Base-by-base conservation (phyloP, 805 yeast species). In the Candida caryicola region DNA sequence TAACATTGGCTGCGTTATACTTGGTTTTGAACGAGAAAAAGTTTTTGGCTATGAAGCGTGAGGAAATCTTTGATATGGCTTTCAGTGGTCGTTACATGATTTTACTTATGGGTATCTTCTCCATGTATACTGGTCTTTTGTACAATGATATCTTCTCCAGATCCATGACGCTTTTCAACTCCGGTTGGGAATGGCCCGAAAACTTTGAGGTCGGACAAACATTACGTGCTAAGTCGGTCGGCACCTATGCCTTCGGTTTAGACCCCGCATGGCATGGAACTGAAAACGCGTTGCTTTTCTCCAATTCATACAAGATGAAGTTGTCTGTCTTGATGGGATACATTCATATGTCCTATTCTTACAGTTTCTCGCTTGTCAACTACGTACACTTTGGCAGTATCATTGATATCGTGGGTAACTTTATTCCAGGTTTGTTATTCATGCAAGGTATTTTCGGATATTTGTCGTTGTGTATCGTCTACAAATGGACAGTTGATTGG, bases 211-310 rank as follows among this genome's bases (percentile, higher is more conserved):
- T 47, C 19, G 55, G 45, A n/a, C 52, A 55, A 29, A 49, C 69
- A 3, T 57, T 82, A 23, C 55, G 59, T 25, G 88, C 80, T 4
- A 58, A 59, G 6, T 66, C 63, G 40, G 60, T 64, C 6, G 81
- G 80, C 18, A 72, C 73, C 7, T 82, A 82, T 50, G 65, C 77
- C 18, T 60, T 81, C 40, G 90, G 90, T 40, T 57, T 82, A 34
- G 90, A 83, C 61, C 76, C 79, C 60, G 79, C 76, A 12, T 83
- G 90, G 90, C 90, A 83, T 55, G 88, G 88, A n/a, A 64, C 88
- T 23, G 90, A 83, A 43, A 83, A 82, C 54, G 80, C 77, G 23
- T 63, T 83, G 39, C 59, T 83, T 35, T 83, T 83, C 56, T 68
- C 85, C 21, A 83, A 83, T 55, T 82, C 89, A 0, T 82, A 80